Evolutionary conservation across 495 filamentous ascomycete genomes (phyloP).

Genomic region (Cetradonia linearis): DNA sequence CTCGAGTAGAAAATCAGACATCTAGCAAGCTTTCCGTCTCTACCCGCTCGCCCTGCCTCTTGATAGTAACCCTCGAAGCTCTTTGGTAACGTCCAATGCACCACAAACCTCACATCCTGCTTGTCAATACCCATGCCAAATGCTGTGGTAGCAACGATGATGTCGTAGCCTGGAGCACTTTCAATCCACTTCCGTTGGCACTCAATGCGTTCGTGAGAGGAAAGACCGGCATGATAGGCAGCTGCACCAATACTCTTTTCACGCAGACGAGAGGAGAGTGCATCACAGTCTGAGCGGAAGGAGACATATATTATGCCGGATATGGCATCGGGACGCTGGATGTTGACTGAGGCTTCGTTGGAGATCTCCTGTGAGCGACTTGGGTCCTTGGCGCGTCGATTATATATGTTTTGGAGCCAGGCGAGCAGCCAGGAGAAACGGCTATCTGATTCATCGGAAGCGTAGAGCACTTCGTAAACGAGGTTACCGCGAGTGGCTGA

Average conservation of each 20-base stretch:
- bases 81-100: constrained; percentile 87
- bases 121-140: constrained; percentile 99
- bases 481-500: constrained; percentile 74
- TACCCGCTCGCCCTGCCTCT: constrained; percentile 83
- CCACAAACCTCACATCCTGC: constrained; percentile 81
- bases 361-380: constrained; percentile 32
- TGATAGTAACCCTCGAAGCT: constrained; percentile 94
- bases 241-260: constrained; percentile 36
- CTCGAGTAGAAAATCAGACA: constrained; percentile 85
- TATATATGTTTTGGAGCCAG: constrained; percentile 65
- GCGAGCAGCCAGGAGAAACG: constrained; percentile 55
- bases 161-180: constrained; percentile 63
- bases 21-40: constrained; percentile 74
- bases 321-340: constrained; percentile 51
- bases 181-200: constrained; percentile 62
- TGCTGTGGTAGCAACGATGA: constrained; percentile 89
- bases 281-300: constrained; percentile 64
- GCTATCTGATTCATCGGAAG: constrained; percentile 59
- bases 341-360: constrained; percentile 38
- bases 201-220: constrained; percentile 33
- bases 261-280: constrained; percentile 45
- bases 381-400: constrained; percentile 44
- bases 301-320: constrained; percentile 87
- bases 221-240: constrained; percentile 43
- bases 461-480: constrained; percentile 89